Percentiles rank a stretch among this genome's conserved stretches.
phyloP scores from a whole-genome alignment of 2,329 filamentous ascomycete species.

The Colletotrichum sp. region DNA sequence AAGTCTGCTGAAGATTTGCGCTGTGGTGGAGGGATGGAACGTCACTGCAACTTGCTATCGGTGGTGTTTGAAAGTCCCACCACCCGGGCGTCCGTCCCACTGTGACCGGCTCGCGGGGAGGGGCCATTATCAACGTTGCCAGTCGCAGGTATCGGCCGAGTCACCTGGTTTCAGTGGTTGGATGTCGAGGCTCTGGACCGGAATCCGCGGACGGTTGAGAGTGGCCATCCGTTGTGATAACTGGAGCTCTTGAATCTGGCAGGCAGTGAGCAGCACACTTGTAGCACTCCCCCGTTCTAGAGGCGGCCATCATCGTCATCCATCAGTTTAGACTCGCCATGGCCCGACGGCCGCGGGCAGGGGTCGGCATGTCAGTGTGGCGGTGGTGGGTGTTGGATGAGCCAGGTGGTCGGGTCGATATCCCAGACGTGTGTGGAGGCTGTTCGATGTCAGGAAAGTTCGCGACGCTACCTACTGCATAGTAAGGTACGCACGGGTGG shows the following conservation, averaged over 20 bases:
- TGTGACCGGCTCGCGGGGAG: background rate
- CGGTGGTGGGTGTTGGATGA: conserved; percentile 2
- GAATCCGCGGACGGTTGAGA: background rate
- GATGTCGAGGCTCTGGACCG: background rate
- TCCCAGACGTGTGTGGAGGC: background rate
- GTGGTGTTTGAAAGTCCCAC: conserved; percentile 12
- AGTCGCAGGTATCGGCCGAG: conserved; percentile 8
- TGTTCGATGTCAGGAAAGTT: conserved; percentile 4
- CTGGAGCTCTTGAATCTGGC: background rate
- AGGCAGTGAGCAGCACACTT: background rate
- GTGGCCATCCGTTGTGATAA: background rate
- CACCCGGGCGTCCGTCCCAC: conserved; percentile 10
- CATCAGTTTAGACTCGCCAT: background rate
- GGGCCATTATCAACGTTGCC: conserved; percentile 18
- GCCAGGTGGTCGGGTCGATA: conserved; percentile 14
- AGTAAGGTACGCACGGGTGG: background rate
- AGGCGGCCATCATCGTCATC: background rate
- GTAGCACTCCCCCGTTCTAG: background rate
- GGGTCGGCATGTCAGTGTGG: conserved; percentile 10
- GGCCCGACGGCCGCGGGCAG: background rate
- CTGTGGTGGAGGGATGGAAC: conserved; percentile 23
- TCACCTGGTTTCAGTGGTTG: conserved; percentile 12
- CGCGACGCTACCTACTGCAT: background rate
- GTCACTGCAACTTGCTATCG: conserved; percentile 19
- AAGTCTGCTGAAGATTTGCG: conserved; percentile 12